phyloP scores from a whole-genome alignment of 306 rosid genomes.

The Quillaja saponaria region DNA sequence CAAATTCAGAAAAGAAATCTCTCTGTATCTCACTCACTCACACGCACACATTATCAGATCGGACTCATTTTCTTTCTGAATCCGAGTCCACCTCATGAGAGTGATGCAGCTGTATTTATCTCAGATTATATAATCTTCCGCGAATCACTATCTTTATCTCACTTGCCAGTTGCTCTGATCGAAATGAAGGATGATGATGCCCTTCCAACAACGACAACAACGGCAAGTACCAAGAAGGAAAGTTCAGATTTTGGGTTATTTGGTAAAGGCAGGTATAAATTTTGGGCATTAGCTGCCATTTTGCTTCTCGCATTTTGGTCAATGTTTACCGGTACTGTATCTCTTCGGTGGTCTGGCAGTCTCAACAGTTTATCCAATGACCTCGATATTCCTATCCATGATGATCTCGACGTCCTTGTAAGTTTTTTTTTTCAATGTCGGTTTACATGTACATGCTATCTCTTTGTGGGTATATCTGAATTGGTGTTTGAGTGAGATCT shows the following conservation, averaged over 20 bases:
- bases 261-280: constrained; percentile 83
- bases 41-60: constrained; percentile 33
- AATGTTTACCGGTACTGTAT: constrained; percentile 94
- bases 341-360: constrained; percentile 91
- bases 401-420: constrained; percentile 94
- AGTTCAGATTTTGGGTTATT: constrained; percentile 52
- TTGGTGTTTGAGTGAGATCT: constrained; percentile 34
- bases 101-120: neutral
- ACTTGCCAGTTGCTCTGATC: constrained; percentile 20
- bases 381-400: constrained; percentile 62
- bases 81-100: constrained; percentile 29
- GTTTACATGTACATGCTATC: neutral
- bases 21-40: constrained; percentile 32
- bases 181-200: constrained; percentile 88
- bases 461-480: neutral
- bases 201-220: constrained; percentile 67
- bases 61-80: constrained; percentile 19
- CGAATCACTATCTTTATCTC: neutral
- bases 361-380: constrained; percentile 69
- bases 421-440: constrained; percentile 24
- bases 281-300: constrained; percentile 93
- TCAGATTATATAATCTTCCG: neutral
- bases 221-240: constrained; percentile 60
- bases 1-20: neutral
- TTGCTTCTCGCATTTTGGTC: constrained; percentile 96